Conservation (phyloP, 805 yeast species). For the Cyberlindnera samutprakarnensis region DNA sequence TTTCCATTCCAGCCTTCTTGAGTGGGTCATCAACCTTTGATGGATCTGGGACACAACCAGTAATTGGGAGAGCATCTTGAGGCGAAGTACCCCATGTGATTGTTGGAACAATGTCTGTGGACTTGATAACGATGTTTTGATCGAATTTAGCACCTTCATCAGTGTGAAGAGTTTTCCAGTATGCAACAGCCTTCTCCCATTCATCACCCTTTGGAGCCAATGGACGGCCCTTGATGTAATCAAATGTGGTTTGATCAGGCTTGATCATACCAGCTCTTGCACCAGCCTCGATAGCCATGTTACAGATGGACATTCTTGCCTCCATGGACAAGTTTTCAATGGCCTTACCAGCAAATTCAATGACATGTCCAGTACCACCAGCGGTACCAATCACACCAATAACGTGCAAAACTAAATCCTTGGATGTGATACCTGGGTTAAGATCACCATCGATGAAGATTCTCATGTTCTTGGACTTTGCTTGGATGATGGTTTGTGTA, state of each 20-base stretch:
- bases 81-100: constrained; percentile 99
- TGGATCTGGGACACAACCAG: constrained; percentile 89
- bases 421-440: constrained; percentile 86
- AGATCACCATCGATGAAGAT: constrained; percentile 79
- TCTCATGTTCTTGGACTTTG: constrained; percentile 94
- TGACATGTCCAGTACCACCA: constrained; percentile 97
- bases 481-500: constrained; percentile 91
- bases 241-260: constrained; percentile 86
- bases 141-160: constrained; percentile 92
- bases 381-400: constrained; percentile 98
- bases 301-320: constrained; percentile 98
- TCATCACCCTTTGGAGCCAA: constrained; percentile 89
- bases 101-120: constrained; percentile 85
- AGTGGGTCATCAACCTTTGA: constrained; percentile 61
- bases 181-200: constrained; percentile 89
- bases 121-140: constrained; percentile 70
- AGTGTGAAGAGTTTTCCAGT: constrained; percentile 84
- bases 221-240: constrained; percentile 89
- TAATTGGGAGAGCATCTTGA: constrained; percentile 94
- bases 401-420: constrained; percentile 89
- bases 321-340: constrained; percentile 88
- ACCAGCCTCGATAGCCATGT: constrained; percentile 98
- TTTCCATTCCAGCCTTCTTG: constrained; percentile 75
- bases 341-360: constrained; percentile 95
- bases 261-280: constrained; percentile 99